A percentile compares a stretch with the other conserved stretches of the same genome.
These are phyloP conservation scores for Canna indica DNA, from an alignment of 176 grass and related monocot species.

Conservation along the genomic window DNA sequence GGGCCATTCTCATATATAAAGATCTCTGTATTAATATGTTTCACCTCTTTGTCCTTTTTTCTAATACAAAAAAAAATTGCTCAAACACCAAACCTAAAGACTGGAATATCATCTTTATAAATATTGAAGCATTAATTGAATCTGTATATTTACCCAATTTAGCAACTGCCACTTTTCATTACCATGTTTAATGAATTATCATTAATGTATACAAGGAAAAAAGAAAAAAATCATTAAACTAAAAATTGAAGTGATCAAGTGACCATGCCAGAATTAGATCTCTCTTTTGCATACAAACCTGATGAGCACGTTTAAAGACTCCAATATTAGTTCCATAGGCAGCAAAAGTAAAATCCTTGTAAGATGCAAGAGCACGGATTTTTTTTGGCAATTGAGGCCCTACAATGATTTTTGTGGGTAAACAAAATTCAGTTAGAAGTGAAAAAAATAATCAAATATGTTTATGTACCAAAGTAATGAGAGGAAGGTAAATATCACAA, in stretches of 20 bases:
- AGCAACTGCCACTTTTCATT: not conserved
- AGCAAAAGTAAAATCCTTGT: slow-evolving; percentile 83
- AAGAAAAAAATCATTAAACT: not conserved
- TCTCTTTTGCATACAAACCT: slow-evolving; percentile 29
- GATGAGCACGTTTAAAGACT: slow-evolving; percentile 73
- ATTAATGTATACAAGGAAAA: not conserved
- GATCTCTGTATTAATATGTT: too few relatives aligned
- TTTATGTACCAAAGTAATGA: not conserved
- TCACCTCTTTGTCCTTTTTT: too few relatives aligned
- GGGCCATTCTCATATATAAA: not conserved
- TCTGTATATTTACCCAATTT: not conserved
- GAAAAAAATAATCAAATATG: not conserved
- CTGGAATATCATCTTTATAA: not conserved
- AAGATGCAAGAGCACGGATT: slow-evolving; percentile 77
- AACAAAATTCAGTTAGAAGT: not conserved
- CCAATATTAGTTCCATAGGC: slow-evolving; percentile 70
- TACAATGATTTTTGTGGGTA: slow-evolving; percentile 18
- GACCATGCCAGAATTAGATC: not conserved
- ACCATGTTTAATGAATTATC: not conserved
- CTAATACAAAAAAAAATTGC: too few relatives aligned
- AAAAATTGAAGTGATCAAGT: too few relatives aligned
- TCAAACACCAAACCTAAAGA: too few relatives aligned
- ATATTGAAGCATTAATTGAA: not conserved
- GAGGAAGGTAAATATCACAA: not conserved
- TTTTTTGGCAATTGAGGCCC: slow-evolving; percentile 96